These are phyloP conservation scores for Phytophthora foliorum DNA, from an alignment of 352 stramenopile genomes.

Conservation along the genomic window DNA sequence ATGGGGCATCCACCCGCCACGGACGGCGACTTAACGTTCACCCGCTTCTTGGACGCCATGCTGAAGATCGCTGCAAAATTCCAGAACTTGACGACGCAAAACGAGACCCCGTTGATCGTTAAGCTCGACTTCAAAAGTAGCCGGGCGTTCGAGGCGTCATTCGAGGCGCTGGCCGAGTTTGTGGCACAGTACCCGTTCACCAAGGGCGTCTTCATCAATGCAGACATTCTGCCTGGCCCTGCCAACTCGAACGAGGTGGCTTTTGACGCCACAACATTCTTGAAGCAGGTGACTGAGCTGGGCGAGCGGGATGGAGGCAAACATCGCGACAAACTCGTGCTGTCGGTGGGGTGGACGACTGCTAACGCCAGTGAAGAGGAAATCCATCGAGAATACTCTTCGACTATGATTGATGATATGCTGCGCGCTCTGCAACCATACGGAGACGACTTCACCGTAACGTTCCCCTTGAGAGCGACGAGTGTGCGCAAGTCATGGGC, in stretches of 20 bases:
- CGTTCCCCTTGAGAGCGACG: conserved; percentile 73
- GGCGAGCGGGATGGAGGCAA: conserved; percentile 28
- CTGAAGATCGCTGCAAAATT: conserved; percentile 33
- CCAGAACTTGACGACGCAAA: conserved; percentile 8
- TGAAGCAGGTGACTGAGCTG: conserved; percentile 50
- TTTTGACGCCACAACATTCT: conserved; percentile 61
- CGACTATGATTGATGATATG: conserved; percentile 71
- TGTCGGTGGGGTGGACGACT: conserved; percentile 81
- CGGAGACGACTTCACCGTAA: conserved; percentile 52
- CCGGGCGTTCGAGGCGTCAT: conserved; percentile 51
- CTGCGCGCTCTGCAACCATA: conserved; percentile 54
- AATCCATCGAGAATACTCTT: conserved; percentile 57
- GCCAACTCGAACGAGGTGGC: conserved; percentile 47
- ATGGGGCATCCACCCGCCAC: conserved; percentile 77
- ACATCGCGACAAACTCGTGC: conserved; percentile 70
- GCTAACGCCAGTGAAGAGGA: conserved; percentile 65
- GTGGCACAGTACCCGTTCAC: conserved; percentile 57
- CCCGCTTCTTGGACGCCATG: conserved; percentile 62
- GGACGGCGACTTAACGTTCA: conserved; percentile 61
- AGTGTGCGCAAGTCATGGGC: conserved; percentile 67
- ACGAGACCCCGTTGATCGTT: conserved; percentile 63
- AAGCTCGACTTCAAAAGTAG: conserved; percentile 83
- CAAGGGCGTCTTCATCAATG: conserved; percentile 72
- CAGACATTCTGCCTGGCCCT: conserved; percentile 70
- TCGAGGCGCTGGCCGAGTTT: conserved; percentile 45